Percentiles rank a stretch among this genome's conserved stretches.
phyloP scores from a whole-genome alignment of 1,284 basidiomycete genomes.

The Cutaneotrichosporon sp. region DNA sequence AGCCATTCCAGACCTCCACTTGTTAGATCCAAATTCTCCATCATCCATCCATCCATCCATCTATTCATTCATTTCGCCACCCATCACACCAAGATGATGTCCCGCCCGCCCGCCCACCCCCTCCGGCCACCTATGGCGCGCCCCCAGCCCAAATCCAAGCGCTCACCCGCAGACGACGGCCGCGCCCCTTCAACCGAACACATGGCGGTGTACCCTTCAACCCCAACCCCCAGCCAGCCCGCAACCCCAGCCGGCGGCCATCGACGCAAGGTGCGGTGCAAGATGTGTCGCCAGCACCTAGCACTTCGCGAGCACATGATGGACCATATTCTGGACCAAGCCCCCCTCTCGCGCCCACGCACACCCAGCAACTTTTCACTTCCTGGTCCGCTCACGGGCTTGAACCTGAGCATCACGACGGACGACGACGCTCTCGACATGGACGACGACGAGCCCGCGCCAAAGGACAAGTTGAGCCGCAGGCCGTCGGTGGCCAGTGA shows the following conservation, averaged over 20 bases:
- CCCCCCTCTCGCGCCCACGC: conserved; percentile 43
- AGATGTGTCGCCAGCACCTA: conserved; percentile 84
- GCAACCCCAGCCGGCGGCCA: conserved; percentile 57
- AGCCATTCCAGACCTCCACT: background rate
- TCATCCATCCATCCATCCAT: background rate
- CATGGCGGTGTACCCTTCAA: conserved; percentile 70
- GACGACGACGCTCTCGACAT: conserved; percentile 14
- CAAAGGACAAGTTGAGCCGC: background rate
- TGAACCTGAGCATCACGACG: background rate
- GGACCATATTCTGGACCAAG: conserved; percentile 66
- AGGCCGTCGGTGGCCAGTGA: conserved; percentile 25
- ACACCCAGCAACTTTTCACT: conserved; percentile 42
- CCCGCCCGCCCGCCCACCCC: background rate
- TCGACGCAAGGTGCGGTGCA: conserved; percentile 69
- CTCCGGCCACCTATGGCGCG: background rate
- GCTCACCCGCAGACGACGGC: conserved; percentile 60
- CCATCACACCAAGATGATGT: background rate
- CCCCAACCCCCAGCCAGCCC: conserved; percentile 64
- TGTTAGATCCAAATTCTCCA: background rate
- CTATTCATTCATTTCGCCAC: background rate
- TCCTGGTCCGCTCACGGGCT: conserved; percentile 17
- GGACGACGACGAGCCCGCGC: conserved; percentile 7
- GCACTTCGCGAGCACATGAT: conserved; percentile 88
- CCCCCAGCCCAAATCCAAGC: background rate
- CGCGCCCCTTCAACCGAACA: conserved; percentile 63